Conservation (phyloP, 1,139 yeast genomes). For the Geotrichum cucujoidarum region DNA sequence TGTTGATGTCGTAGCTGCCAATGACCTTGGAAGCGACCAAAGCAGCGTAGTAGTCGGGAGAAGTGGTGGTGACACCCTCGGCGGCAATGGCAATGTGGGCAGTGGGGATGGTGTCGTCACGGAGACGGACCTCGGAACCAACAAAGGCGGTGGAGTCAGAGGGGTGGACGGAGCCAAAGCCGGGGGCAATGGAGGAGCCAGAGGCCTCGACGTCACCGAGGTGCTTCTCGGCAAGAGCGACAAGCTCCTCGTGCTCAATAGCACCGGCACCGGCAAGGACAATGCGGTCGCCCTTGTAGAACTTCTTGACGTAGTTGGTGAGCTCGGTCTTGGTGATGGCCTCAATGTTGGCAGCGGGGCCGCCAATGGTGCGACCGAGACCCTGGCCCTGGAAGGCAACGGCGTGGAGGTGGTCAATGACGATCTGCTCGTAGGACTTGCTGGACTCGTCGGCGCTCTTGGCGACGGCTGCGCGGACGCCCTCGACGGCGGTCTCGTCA, state of each 20-base stretch:
- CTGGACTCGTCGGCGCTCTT: conserved; percentile 97
- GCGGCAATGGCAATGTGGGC: conserved; percentile 91
- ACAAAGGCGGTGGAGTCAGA: conserved; percentile 68
- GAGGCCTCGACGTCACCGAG: conserved; percentile 75
- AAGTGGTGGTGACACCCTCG: conserved; percentile 97
- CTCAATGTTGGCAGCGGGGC: conserved; percentile 84
- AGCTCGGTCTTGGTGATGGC: conserved; percentile 74
- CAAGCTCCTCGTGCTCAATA: conserved; percentile 83
- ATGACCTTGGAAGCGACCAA: conserved; percentile 93
- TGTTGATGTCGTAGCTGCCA: conserved; percentile 95
- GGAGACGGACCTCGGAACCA: conserved; percentile 81
- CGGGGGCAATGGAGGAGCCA: conserved; percentile 59
- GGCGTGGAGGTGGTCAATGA: conserved; percentile 95
- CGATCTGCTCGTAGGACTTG: conserved; percentile 96
- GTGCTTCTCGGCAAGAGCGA: conserved; percentile 64
- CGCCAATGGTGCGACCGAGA: conserved; percentile 90
- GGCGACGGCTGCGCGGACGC: conserved; percentile 91
- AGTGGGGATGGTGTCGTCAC: conserved; percentile 77
- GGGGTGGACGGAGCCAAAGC: conserved; percentile 59
- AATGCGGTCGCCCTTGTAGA: conserved; percentile 96
- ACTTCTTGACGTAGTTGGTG: conserved; percentile 70
- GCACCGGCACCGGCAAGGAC: conserved; percentile 95
- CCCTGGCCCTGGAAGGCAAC: conserved; percentile 89
- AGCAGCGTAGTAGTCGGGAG: conserved; percentile 92
- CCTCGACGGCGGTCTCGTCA: conserved; percentile 80